phyloP scores from a whole-genome alignment of 768 basidiomycete genomes.

The Trametes gibbosa region DNA sequence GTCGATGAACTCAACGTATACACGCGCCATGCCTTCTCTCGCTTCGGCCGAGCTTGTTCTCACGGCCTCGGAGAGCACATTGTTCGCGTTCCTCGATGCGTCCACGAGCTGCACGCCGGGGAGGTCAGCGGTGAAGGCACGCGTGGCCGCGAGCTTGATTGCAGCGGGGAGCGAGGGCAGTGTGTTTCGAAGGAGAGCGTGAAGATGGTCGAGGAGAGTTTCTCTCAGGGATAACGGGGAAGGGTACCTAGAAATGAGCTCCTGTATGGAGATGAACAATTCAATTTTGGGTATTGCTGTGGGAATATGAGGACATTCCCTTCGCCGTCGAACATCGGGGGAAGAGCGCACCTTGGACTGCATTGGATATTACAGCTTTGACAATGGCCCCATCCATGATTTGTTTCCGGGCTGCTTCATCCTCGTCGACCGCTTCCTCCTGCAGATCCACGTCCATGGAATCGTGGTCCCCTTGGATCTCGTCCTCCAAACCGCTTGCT shows the following conservation, averaged over 20 bases:
- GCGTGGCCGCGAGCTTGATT: conserved; percentile 39
- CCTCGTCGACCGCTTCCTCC: conserved; percentile 42
- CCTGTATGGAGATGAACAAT: conserved; percentile 42
- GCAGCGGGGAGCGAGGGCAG: conserved; percentile 39
- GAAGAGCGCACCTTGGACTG: conserved; percentile 59
- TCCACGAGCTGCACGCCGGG: conserved; percentile 55
- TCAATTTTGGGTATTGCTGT: conserved; percentile 40
- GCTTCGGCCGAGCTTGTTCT: conserved; percentile 18
- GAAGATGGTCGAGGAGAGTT: conserved; percentile 42
- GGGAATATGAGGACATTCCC: conserved; percentile 14
- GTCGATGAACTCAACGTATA: conserved; percentile 45
- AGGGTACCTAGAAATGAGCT: conserved; percentile 43
- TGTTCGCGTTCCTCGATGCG: conserved; percentile 47
- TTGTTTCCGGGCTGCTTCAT: conserved; percentile 55
- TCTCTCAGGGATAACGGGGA: conserved; percentile 38
- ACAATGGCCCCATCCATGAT: conserved; percentile 82
- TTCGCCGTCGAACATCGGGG: conserved; percentile 2
- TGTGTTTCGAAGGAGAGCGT: conserved; percentile 37
- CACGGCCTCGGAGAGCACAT: conserved; percentile 42
- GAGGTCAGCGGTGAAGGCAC: conserved; percentile 31
- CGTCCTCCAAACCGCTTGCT: conserved; percentile 6
- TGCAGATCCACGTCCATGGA: conserved; percentile 23
- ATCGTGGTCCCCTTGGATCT: conserved; percentile 12
- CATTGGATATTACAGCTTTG: conserved; percentile 70
- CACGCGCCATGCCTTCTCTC: conserved; percentile 31